phyloP scores from a whole-genome alignment of 73 alveolate species.

The Paramecium tetraurelia region DNA sequence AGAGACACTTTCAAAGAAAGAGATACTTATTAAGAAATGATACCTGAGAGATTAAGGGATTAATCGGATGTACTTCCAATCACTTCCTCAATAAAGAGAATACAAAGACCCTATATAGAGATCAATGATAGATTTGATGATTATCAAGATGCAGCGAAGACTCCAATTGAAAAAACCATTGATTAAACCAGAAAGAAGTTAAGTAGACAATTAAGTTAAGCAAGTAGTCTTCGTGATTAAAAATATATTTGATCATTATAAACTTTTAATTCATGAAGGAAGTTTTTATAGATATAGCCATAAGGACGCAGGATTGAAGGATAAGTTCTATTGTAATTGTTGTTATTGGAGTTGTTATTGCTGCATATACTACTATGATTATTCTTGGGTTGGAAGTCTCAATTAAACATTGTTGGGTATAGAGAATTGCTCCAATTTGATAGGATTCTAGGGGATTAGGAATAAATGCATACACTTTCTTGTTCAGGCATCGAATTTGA shows the following conservation, averaged over 20 bases:
- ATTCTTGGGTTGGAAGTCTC: not conserved
- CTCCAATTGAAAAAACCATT: constrained; percentile 24
- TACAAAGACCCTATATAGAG: not conserved
- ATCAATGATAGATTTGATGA: not conserved
- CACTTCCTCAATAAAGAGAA: not conserved
- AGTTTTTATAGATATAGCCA: not conserved
- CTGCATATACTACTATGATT: not conserved
- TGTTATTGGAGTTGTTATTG: not conserved
- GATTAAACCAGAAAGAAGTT: constrained; percentile 23
- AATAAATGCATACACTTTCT: not conserved
- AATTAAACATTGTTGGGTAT: not conserved
- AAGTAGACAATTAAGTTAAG: constrained; percentile 8
- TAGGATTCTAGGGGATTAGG: not conserved
- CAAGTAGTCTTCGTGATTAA: not conserved
- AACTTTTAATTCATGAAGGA: not conserved
- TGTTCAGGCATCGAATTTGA: not conserved
- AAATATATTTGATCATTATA: not conserved
- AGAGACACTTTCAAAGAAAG: not conserved
- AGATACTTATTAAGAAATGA: not conserved
- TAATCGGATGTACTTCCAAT: not conserved
- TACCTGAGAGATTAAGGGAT: not conserved
- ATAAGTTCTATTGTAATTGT: not conserved
- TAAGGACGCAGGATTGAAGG: not conserved
- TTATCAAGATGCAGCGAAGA: not conserved
- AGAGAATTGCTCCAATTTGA: not conserved